These are phyloP conservation scores for Pochonia chlamydosporia DNA, from an alignment of 2,329 filamentous ascomycete genomes.

Conservation along the genomic window DNA sequence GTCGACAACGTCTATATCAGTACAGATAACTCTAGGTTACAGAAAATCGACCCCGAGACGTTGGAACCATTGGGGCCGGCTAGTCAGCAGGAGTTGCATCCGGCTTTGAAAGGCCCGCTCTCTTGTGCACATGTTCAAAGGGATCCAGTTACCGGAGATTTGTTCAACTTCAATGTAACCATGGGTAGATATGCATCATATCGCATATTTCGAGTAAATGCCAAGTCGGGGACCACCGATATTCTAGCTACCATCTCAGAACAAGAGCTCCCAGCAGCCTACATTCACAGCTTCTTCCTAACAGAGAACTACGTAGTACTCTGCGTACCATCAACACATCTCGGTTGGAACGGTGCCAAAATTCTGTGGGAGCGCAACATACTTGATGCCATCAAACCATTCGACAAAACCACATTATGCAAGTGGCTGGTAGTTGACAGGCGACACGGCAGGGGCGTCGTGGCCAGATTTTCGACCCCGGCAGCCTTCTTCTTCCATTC, in stretches of 20 bases:
- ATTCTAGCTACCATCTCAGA: slow-evolving; percentile 63
- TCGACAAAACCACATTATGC: slow-evolving; percentile 49
- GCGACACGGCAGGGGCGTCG: slow-evolving; percentile 51
- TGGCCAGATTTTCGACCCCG: slow-evolving; percentile 61
- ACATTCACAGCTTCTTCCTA: slow-evolving; percentile 79
- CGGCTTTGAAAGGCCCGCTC: slow-evolving; percentile 59
- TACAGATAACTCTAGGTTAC: slow-evolving; percentile 48
- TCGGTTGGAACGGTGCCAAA: slow-evolving; percentile 49
- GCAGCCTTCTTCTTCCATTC: slow-evolving; percentile 76
- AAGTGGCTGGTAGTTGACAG: slow-evolving; percentile 75
- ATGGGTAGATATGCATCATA: slow-evolving; percentile 54
- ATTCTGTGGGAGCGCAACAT: slow-evolving; percentile 63
- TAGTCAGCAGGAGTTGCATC: slow-evolving; percentile 56
- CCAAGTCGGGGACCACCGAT: slow-evolving; percentile 57
- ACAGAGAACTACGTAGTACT: slow-evolving; percentile 66
- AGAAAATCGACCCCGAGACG: slow-evolving; percentile 62
- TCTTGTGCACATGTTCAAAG: slow-evolving; percentile 67
- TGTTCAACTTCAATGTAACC: slow-evolving; percentile 78
- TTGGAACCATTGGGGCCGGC: slow-evolving; percentile 66
- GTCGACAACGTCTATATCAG: slow-evolving; percentile 12
- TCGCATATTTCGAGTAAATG: slow-evolving; percentile 61
- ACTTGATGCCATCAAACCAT: slow-evolving; percentile 60
- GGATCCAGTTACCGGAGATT: slow-evolving; percentile 66
- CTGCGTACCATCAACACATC: slow-evolving; percentile 64
- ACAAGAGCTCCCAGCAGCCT: slow-evolving; percentile 50